Evolutionary conservation across 805 yeast genomes (phyloP).

Genomic region (Kodamaea restingae): DNA sequence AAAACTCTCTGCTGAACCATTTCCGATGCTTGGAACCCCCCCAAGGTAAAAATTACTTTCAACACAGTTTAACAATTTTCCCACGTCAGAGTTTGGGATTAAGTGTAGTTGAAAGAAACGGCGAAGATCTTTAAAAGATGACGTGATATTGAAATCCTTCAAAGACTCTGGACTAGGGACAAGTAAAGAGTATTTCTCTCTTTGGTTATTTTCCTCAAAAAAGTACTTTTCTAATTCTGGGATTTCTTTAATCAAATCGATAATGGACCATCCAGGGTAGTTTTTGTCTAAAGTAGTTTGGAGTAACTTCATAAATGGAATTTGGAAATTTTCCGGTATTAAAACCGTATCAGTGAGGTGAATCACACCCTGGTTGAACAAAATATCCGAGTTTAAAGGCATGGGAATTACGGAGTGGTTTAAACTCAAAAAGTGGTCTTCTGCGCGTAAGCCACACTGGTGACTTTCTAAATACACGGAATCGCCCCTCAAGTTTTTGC

Average conservation of each 20-base stretch:
- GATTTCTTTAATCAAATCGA: constrained; percentile 43
- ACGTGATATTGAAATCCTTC: constrained; percentile 45
- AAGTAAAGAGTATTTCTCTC: constrained; percentile 49
- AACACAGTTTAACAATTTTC: constrained; percentile 46
- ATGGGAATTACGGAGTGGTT: constrained; percentile 32
- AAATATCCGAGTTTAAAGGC: constrained; percentile 53
- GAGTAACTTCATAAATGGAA: constrained; percentile 55
- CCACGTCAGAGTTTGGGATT: constrained; percentile 54
- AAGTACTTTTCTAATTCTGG: constrained; percentile 43
- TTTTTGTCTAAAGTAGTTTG: constrained; percentile 44
- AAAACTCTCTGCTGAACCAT: neutral
- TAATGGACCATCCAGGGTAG: constrained; percentile 28
- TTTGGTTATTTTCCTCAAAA: constrained; percentile 15
- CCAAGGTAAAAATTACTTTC: constrained; percentile 10
- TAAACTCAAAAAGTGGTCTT: constrained; percentile 22
- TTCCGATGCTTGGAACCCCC: neutral
- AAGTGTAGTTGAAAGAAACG: constrained; percentile 66
- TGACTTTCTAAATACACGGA: constrained; percentile 19
- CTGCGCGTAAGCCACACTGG: constrained; percentile 16
- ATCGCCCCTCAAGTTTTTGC: constrained; percentile 28
- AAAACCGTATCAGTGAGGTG: constrained; percentile 59
- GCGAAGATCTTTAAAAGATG: constrained; percentile 40
- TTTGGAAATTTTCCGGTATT: constrained; percentile 53
- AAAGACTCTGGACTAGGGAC: constrained; percentile 66
- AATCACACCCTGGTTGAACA: constrained; percentile 81